Evolutionary conservation across 805 yeast species (phyloP).

Genomic region (Suhomyces sp.): DNA sequence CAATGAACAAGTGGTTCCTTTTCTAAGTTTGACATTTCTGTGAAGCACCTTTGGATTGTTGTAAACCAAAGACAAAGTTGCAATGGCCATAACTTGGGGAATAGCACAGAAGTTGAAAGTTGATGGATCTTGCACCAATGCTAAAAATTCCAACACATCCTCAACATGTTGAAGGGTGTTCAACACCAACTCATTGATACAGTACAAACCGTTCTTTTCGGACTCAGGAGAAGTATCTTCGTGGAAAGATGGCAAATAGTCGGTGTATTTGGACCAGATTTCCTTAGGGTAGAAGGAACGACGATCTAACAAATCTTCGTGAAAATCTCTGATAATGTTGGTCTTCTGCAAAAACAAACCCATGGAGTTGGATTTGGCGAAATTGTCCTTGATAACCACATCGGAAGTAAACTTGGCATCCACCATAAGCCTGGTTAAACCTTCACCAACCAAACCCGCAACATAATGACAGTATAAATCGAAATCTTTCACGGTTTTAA

Average conservation of each 20-base stretch:
- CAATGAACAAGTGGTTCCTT: slow-evolving; percentile 78
- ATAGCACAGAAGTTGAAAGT: slow-evolving; percentile 91
- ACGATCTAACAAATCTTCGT: slow-evolving; percentile 88
- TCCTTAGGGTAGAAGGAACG: slow-evolving; percentile 96
- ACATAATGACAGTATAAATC: slow-evolving; percentile 94
- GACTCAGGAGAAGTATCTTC: slow-evolving; percentile 36
- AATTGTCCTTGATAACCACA: slow-evolving; percentile 47
- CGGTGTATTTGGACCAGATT: slow-evolving; percentile 83
- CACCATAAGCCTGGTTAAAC: slow-evolving; percentile 79
- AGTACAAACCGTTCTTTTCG: slow-evolving; percentile 61
- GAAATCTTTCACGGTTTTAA: slow-evolving; percentile 74
- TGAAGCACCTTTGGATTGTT: slow-evolving; percentile 74
- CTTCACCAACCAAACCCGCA: slow-evolving; percentile 97
- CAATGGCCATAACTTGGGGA: slow-evolving; percentile 99
- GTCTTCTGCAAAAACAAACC: slow-evolving; percentile 95
- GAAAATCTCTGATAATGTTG: slow-evolving; percentile 91
- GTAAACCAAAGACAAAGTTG: slow-evolving; percentile 84
- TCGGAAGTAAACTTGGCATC: slow-evolving; percentile 68
- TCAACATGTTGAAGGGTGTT: slow-evolving; percentile 76
- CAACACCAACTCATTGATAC: slow-evolving; percentile 78
- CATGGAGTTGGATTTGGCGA: slow-evolving; percentile 75
- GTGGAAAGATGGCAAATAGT: slow-evolving; percentile 57
- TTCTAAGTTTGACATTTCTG: slow-evolving; percentile 79
- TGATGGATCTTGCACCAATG: slow-evolving; percentile 76
- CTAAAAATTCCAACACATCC: slow-evolving; percentile 73